Base-by-base conservation (phyloP, 352 stramenopile species). In the Globisporangium cederbergense region DNA sequence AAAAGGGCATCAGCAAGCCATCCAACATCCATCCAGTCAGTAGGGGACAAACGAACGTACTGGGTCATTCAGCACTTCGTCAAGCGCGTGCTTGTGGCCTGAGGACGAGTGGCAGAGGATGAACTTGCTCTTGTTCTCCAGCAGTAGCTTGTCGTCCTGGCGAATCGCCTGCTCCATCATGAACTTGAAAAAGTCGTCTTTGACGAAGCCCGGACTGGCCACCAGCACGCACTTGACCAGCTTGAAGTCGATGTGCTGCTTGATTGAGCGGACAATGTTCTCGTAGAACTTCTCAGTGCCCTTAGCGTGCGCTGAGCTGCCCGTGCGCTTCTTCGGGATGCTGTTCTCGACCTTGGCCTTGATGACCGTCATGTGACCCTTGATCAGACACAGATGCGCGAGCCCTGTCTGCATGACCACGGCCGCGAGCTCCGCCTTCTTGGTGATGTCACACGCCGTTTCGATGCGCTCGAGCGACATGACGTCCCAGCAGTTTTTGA, bases 161-260 rank as follows among this genome's bases (percentile, higher is more conserved):
- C 92, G 83, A 1, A 98, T 75, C 45, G 93, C 90, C 68, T 98
- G 85, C 58, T 96, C 81, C 64, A 91, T 75, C 72, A 99, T 86
- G 66, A 91, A 99, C 75, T 98, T 97, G 77, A 97, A 97, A 76
- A 99, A 99, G 67, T 99, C 96, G 65, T 99, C 97, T 71, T 99
- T 99, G 63, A 98, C 89, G 58, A 98, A 98, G 16, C 97, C 97
- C 14, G 97, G 97, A 66, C 89, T 98, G 51, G 93, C 97, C 3
- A 99, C 62, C 60, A 99, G 73, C 60, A 99, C 81, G 60, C 89
- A 97, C 75, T 99, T 99, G 69, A 99, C 86, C 38, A 98, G 91
- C 64, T 90, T 88, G 64, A 99, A 99, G 76, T 99, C 93, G 32
- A 99, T 89, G 75, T 99, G 92, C 65, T 95, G 86, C 60, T 98